phyloP scores from a whole-genome alignment of 2,329 filamentous ascomycete genomes.

The Atkinsonella texensis region DNA sequence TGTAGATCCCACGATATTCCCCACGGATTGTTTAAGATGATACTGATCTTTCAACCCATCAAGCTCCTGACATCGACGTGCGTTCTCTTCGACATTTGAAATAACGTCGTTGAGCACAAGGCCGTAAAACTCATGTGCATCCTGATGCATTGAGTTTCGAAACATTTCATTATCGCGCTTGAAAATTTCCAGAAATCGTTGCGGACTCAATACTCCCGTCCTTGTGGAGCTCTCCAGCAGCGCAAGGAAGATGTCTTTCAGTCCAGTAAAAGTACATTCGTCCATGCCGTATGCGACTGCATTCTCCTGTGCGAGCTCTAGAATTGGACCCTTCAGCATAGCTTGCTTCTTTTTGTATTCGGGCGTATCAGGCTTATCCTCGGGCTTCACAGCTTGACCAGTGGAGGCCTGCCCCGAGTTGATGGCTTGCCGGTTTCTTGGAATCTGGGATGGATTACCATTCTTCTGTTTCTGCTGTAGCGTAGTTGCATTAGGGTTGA shows the following conservation, averaged over 20 bases:
- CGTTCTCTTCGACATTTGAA: conserved; percentile 81
- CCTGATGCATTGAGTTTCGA: conserved; percentile 91
- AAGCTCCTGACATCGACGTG: conserved; percentile 48
- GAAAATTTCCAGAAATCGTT: conserved; percentile 87
- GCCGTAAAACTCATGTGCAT: conserved; percentile 95
- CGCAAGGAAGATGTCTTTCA: conserved; percentile 94
- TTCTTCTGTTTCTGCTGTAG: conserved; percentile 36
- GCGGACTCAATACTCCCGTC: conserved; percentile 82
- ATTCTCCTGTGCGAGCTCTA: conserved; percentile 77
- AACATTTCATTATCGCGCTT: conserved; percentile 96
- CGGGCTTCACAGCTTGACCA: conserved; percentile 52
- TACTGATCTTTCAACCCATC: conserved; percentile 28
- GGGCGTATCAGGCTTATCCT: conserved; percentile 87
- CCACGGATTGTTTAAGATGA: conserved; percentile 39
- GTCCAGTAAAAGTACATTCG: conserved; percentile 83
- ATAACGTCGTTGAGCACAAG: conserved; percentile 93
- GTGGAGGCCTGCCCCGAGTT: conserved; percentile 42
- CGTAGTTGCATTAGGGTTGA: conserved; percentile 33
- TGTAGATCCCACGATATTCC: conserved; percentile 22
- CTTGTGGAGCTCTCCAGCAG: conserved; percentile 70
- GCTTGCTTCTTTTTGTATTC: conserved; percentile 98
- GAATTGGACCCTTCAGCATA: conserved; percentile 72
- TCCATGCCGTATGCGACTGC: conserved; percentile 77
- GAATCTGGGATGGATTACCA: conserved; percentile 41
- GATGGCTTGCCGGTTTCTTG: conserved; percentile 43